Base-by-base conservation (phyloP, 1,284 basidiomycete genomes). In the Hypsizygus ulmarius region DNA sequence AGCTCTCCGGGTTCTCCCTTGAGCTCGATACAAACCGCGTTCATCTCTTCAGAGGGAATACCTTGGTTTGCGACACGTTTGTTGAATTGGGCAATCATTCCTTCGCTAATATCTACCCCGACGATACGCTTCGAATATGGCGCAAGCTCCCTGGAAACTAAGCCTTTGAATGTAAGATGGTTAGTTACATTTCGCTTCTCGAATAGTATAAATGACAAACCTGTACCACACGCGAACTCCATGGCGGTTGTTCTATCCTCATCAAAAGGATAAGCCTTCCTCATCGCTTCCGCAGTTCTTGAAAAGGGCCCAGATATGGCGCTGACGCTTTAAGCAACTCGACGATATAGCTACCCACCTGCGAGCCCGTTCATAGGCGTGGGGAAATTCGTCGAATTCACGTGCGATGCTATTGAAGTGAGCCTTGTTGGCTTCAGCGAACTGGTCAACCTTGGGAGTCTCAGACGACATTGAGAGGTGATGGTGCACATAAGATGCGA, bases 201-300 rank as follows among this genome's bases (percentile, higher is more conserved):
- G 6, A 39, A 8, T 11, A 14, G 35, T n/a, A 25, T 28, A 10
- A 19, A 29, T 11, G 25, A 45, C 40, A 16, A n/a, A 80, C 84
- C 86, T 47, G 75, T 78, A 8, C 86, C 87, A 57, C 85, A 89
- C 1, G 85, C 87, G 59, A 75, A 89, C 56, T 89, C 87, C 63
- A 89, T 64, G 5, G 83, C 70, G 0, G 65, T 68, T 0, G 84
- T 87, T 12, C 51, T 55, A 14, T 79, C 73, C 47, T 78, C 73
- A 46, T 79, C 67, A 56, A 86, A 81, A 1, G 72, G 55, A 56
- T 75, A 76, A 1, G 59, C 63, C 11, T 67, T 59, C 11, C 66
- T 57, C 50, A 84, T 70, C 1, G 71, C 73, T 12, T 51, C 53
- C 2, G 64, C 68, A 7, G 78, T 60, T 39, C 68, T 71, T 50